phyloP scores from a whole-genome alignment of 2,329 filamentous ascomycete species.

The Alternaria sp. region DNA sequence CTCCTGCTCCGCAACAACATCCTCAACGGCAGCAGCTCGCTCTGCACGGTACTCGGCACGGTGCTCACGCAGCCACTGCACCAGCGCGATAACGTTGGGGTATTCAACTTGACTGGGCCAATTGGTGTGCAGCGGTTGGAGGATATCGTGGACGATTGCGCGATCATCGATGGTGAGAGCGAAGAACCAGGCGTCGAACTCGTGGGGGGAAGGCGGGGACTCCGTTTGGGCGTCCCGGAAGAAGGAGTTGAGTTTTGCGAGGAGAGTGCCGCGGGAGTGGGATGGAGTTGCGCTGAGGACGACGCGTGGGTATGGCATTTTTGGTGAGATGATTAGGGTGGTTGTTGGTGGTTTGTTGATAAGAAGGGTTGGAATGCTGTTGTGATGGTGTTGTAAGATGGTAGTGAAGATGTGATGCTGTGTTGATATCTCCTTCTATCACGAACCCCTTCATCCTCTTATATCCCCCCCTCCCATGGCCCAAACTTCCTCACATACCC shows the following conservation, averaged over 20 bases:
- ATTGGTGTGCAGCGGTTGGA: neutral
- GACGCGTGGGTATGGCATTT: neutral
- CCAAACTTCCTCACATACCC: neutral
- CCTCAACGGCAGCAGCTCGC: neutral
- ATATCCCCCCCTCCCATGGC: neutral
- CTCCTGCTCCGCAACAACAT: neutral
- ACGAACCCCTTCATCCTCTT: neutral
- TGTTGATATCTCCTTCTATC: neutral
- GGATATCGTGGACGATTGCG: neutral
- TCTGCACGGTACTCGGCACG: neutral
- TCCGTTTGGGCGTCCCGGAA: neutral
- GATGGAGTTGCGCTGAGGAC: neutral
- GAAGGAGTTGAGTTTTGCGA: neutral
- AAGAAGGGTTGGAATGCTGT: neutral
- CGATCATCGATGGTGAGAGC: neutral
- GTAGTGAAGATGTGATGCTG: neutral
- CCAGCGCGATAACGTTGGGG: neutral
- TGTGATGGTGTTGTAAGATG: neutral
- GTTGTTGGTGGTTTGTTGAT: neutral
- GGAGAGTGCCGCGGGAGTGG: accelerated
- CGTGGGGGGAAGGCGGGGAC: neutral
- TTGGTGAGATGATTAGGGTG: neutral
- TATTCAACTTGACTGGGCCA: neutral
- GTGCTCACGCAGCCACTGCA: neutral
- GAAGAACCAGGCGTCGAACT: neutral